These are phyloP conservation scores for Trichoderma sp. DNA, from an alignment of 2,329 filamentous ascomycete genomes.

Conservation along the genomic window DNA sequence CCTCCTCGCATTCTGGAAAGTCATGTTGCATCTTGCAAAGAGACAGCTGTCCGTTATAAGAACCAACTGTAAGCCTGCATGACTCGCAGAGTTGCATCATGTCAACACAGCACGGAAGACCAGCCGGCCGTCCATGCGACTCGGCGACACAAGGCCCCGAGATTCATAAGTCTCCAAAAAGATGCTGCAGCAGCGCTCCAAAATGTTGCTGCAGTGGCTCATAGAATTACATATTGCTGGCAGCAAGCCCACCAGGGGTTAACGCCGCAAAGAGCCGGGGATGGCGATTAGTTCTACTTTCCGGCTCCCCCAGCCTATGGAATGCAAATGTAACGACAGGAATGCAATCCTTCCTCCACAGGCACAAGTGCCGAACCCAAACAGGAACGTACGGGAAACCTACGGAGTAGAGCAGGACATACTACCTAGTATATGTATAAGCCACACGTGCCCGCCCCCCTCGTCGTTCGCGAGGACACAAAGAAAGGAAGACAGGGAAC, in stretches of 20 bases:
- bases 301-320: background rate
- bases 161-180: background rate
- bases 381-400: no score
- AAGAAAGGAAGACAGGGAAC: background rate
- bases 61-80: background rate
- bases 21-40: background rate
- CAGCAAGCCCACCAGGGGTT: background rate
- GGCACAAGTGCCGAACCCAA: background rate
- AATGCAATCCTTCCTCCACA: background rate
- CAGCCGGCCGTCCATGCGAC: background rate
- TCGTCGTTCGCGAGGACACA: background rate
- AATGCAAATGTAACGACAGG: background rate
- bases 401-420: no score
- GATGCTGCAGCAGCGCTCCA: background rate
- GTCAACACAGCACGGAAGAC: background rate
- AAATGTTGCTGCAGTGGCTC: background rate
- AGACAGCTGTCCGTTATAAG: background rate
- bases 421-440: no score
- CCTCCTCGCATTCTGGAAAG: background rate
- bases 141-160: background rate
- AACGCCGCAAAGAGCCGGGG: background rate
- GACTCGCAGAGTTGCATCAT: background rate
- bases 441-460: no score
- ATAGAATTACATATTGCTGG: background rate
- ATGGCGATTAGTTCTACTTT: background rate